Evolutionary conservation across 2,329 filamentous ascomycete species (phyloP), one percentile per base, ranked within the genome.

Genomic region (Metarhizium sp.): DNA sequence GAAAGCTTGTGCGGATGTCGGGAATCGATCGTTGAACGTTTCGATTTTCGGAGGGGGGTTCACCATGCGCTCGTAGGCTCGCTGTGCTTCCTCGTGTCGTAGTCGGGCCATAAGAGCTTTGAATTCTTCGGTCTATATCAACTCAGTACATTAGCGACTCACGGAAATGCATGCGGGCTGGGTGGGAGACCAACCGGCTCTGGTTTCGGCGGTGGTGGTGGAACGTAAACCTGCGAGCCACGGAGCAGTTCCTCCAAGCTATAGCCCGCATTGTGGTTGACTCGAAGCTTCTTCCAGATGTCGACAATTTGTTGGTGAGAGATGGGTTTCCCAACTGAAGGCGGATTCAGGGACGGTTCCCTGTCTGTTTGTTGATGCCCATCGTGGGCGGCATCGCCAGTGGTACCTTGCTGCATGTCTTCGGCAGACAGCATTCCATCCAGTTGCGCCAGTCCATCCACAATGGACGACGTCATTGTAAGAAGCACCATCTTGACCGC

Each of bases 91-190:
- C 64, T 94, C 85, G 58, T 80, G 83, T 59, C 90, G 89, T 20
- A 99, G 82, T 16, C 86, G 84, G 29, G 85, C 84, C 90, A 97
- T 97, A 1, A 96, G 77, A 6, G 86, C 87, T 69, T 90, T 88
- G 74, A 92, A 97, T 72, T 95, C 87, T 7, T 84, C 75, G 1
- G 86, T 87, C 84, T 95, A 57, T 10, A 55, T 25, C 20, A 18
- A 2, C 30, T n/a, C 46, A 6, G 34, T 6, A 34, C 25, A 58
- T 66, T 42, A 65, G 59, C 46, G 48, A 30, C 18, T 13, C 2
- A 34, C 13, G 4, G 29, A 29, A 6, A 14, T 11, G 18, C 11
- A 38, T 45, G 50, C 4, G 50, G 46, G 20, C 4, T 25, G 16
- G 20, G 1, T 3, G 38, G 42, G 36, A 3, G 4, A 74, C 82